Base-by-base conservation (phyloP, 2,329 filamentous ascomycete genomes). In the Penicillium sp. region DNA sequence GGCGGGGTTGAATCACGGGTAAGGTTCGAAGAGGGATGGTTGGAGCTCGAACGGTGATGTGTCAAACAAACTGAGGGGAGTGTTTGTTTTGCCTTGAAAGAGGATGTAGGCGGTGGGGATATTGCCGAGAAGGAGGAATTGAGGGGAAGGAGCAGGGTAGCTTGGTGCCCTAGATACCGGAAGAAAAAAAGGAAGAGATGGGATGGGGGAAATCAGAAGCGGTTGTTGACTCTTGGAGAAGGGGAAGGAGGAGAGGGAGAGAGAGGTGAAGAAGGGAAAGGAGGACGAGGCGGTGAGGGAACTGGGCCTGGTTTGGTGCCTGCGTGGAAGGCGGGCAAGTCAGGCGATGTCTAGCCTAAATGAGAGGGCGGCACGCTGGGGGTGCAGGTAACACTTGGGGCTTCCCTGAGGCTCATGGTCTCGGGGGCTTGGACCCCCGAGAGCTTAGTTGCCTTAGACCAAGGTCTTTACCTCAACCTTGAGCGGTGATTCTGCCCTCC, bases 111-210 rank as follows among this genome's bases (percentile, higher is more conserved):
- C 51, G 37, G 60, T 59, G 65, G 66, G 71, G 69, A 74, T 69
- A 75, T 79, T 79, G 84, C 88, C 87, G 85, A 84, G 84, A 86
- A 84, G 82, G 56, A 53, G 40, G 30, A 14, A 46, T 52, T 61
- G 81, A 79, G 81, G 81, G 67, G 69, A 69, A 72, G 75, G 72
- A 75, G 73, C 78, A 93, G 90, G 90, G 90, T 93, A 91, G 90
- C 90, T 93, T 86, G 81, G 90, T 92, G 90, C 90, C 90, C 90
- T 93, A 93, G 90, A 82, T 82, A 88, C 78, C 67, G 57, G 62
- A 71, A 55, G 54, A 52, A 57, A 61, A 62, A 53, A 59, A 61
- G 61, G 65, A 66, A 65, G 63, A 67, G 57, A 65, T 66, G 66
- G 66, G 65, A 66, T 59, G 65, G 66, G 65, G 51, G 63, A 66